Evolutionary conservation across 192 early-diverging fungal species (phyloP).

Genomic region (Backusella liffmaniae): DNA sequence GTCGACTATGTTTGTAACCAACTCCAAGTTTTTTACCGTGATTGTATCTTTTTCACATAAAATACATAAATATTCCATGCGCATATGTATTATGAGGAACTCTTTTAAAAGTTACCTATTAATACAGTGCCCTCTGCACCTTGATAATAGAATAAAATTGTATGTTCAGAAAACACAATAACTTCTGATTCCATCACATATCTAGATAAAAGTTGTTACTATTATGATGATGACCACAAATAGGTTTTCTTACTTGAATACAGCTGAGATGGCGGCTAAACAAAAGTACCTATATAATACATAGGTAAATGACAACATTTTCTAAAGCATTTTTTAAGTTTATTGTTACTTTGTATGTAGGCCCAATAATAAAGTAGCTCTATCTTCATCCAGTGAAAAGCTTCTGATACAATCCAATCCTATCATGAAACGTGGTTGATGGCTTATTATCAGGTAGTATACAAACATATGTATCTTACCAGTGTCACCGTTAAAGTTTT

Average conservation of each 20-base stretch:
- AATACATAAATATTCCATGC: not conserved
- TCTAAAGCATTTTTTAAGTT: not conserved
- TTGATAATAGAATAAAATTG: constrained; percentile 29
- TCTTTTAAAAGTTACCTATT: not conserved
- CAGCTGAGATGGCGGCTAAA: constrained; percentile 52
- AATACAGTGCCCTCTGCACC: constrained; percentile 42
- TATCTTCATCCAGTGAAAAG: constrained; percentile 7
- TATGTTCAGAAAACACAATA: not conserved
- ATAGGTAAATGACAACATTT: constrained; percentile 8
- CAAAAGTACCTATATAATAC: constrained; percentile 46
- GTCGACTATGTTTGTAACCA: constrained; percentile 50
- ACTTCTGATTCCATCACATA: not conserved
- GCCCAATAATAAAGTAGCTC: not conserved
- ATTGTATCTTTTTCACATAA: constrained; percentile 43
- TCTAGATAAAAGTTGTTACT: not conserved
- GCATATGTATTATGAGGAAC: not conserved
- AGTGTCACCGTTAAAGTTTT: constrained; percentile 54
- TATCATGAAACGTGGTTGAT: not conserved
- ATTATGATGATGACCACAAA: not conserved
- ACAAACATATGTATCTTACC: constrained; percentile 27
- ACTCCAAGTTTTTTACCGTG: constrained; percentile 62
- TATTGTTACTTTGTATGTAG: not conserved
- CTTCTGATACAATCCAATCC: not conserved
- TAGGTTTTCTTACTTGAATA: constrained; percentile 39
- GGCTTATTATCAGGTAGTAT: not conserved